phyloP scores from a whole-genome alignment of 345 rosid species.

The Geranium rotundifolium region DNA sequence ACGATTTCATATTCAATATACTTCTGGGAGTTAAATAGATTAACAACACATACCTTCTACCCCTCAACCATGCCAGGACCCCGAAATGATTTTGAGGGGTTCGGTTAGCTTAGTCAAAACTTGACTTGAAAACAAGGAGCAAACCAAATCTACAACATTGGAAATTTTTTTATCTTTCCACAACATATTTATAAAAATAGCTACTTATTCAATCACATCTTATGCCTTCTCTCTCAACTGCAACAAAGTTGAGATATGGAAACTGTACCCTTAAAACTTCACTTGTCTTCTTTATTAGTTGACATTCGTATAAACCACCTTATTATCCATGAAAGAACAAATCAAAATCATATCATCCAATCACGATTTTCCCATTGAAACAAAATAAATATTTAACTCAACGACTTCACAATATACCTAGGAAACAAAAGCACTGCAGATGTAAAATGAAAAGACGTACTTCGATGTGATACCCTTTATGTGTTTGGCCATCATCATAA shows the following conservation, averaged over 20 bases:
- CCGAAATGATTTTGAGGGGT: constrained; percentile 92
- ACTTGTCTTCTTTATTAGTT: neutral
- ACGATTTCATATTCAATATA: neutral
- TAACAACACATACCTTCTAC: constrained; percentile 44
- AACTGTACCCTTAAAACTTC: neutral
- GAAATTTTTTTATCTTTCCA: neutral
- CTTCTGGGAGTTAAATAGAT: neutral
- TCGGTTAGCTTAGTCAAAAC: constrained; percentile 94
- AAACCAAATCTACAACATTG: constrained; percentile 52
- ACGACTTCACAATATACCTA: neutral
- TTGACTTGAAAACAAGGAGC: constrained; percentile 86
- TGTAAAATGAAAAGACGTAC: constrained; percentile 24
- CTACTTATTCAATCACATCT: neutral
- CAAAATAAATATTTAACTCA: no score
- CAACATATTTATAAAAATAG: neutral
- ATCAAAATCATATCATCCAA: neutral
- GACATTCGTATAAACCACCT: neutral
- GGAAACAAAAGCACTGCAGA: neutral
- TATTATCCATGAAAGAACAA: neutral
- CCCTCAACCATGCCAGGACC: constrained; percentile 95
- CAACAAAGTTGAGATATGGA: neutral
- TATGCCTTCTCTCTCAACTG: neutral
- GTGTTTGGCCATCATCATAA: constrained; percentile 63
- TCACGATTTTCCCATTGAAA: no score
- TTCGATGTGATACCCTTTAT: constrained; percentile 54